phyloP scores from a whole-genome alignment of 306 rosid genomes.

The peach (Prunus persica) region Prunus_persica_NCBIv2 NC_034016.1:21211501-21212000 shows the following conservation, averaged over 20 bases:
- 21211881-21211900: constrained; percentile 77
- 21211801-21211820: constrained; percentile 37
- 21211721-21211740: constrained; percentile 21
- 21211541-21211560: no score
- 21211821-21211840: constrained; percentile 35
- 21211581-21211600: background rate
- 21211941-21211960: constrained; percentile 8
- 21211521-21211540: no score
- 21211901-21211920: constrained; percentile 80
- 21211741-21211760: constrained; percentile 20
- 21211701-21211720: constrained; percentile 6
- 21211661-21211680: background rate
- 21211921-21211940: background rate
- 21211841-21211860: constrained; percentile 36
- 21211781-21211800: constrained; percentile 40
- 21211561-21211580: background rate
- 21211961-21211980: background rate
- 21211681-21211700: background rate
- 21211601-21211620: background rate
- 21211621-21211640: background rate
- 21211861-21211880: constrained; percentile 86
- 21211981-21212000: background rate
- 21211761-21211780: constrained; percentile 27
- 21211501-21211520: no score
- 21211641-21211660: background rate